Percentiles rank a stretch among this genome's conserved stretches.
Conservation (phyloP, 805 yeast species). For the Kuraishia molischiana region DNA sequence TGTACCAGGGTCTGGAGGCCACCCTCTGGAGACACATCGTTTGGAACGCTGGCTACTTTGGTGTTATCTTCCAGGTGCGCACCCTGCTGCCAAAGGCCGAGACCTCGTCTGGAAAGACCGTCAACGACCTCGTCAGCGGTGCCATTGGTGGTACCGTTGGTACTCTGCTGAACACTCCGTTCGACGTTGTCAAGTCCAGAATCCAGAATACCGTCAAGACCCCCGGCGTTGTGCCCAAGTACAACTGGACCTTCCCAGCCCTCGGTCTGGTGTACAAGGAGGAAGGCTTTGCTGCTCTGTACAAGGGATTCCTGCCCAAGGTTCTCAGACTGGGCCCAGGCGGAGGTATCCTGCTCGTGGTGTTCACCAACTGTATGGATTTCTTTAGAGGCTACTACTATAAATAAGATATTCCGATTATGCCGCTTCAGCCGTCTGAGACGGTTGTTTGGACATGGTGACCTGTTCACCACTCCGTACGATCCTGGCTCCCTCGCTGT, state of each 20-base stretch:
- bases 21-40: constrained; percentile 93
- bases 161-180: constrained; percentile 91
- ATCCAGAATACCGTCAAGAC: constrained; percentile 65
- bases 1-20: constrained; percentile 93
- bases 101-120: constrained; percentile 61
- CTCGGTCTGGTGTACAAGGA: constrained; percentile 66
- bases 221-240: constrained; percentile 74
- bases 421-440: constrained; percentile 55
- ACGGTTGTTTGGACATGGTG: constrained; percentile 30
- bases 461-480: constrained; percentile 57
- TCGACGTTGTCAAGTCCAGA: constrained; percentile 95
- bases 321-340: constrained; percentile 98
- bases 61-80: constrained; percentile 85
- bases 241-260: constrained; percentile 88
- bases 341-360: constrained; percentile 96
- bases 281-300: constrained; percentile 87
- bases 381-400: constrained; percentile 63
- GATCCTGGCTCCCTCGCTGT: constrained; percentile 43
- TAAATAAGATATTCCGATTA: constrained; percentile 4
- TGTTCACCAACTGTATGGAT: constrained; percentile 92
- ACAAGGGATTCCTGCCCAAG: constrained; percentile 95
- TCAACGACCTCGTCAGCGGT: constrained; percentile 87
- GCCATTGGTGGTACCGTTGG: constrained; percentile 96
- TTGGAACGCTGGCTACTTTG: constrained; percentile 99
- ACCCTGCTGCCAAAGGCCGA: constrained; percentile 69